These are phyloP conservation scores for Penicillium alfredii DNA, from an alignment of 495 filamentous ascomycete genomes.

Conservation along the genomic window DNA sequence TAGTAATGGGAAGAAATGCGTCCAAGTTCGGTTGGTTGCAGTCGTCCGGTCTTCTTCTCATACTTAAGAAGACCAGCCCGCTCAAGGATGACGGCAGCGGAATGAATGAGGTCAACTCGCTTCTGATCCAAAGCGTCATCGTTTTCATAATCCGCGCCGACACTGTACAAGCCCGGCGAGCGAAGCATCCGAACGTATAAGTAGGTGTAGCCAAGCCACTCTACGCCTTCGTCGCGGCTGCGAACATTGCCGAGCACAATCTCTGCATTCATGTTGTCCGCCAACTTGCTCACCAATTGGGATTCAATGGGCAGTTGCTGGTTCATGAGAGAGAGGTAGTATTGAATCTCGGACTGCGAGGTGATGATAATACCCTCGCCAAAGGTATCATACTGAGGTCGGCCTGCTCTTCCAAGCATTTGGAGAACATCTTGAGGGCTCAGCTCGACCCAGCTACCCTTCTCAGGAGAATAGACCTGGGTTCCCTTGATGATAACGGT, in stretches of 20 bases:
- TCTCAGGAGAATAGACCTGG: slow-evolving; percentile 96
- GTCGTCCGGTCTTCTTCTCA: slow-evolving; percentile 83
- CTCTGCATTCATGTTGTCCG: slow-evolving; percentile 96
- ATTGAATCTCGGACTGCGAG: slow-evolving; percentile 87
- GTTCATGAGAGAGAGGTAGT: slow-evolving; percentile 93
- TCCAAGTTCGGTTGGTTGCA: slow-evolving; percentile 90
- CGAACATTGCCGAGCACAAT: slow-evolving; percentile 94
- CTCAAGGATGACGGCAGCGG: slow-evolving; percentile 81
- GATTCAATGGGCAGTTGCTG: slow-evolving; percentile 97
- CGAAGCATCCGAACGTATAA: slow-evolving; percentile 97
- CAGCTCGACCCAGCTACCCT: slow-evolving; percentile 96
- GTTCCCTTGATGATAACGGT: slow-evolving; percentile 98
- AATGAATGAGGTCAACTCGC: slow-evolving; percentile 92
- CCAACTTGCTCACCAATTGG: slow-evolving; percentile 87
- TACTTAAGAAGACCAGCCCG: slow-evolving; percentile 87
- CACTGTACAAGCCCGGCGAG: slow-evolving; percentile 91
- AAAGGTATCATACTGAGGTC: slow-evolving; percentile 95
- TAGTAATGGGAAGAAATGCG: slow-evolving; percentile 97
- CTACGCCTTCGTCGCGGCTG: slow-evolving; percentile 87
- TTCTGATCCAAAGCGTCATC: slow-evolving; percentile 92
- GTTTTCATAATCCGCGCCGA: slow-evolving; percentile 90
- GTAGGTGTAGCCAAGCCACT: slow-evolving; percentile 98
- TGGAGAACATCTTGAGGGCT: slow-evolving; percentile 97
- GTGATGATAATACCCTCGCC: slow-evolving; percentile 99
- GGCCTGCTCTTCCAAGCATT: slow-evolving; percentile 95